phyloP scores from a whole-genome alignment of 352 stramenopile genomes.

The Phytophthora tentaculata region DNA sequence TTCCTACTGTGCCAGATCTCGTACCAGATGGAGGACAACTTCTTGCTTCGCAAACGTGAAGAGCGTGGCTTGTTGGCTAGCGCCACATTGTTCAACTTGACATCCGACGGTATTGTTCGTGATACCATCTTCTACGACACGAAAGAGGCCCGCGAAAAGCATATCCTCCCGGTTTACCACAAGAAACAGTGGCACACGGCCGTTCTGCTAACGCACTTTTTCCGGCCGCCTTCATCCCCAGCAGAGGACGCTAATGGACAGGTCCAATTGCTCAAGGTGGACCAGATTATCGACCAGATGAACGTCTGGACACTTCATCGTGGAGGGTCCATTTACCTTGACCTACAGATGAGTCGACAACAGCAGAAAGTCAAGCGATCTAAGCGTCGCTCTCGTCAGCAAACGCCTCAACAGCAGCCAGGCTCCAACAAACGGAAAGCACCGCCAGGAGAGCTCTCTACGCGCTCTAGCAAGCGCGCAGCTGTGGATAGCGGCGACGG shows the following conservation, averaged over 20 bases:
- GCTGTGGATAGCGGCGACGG: slow-evolving; percentile 35
- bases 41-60: slow-evolving; percentile 78
- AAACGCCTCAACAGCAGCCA: slow-evolving; percentile 19
- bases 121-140: slow-evolving; percentile 89
- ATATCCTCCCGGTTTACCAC: slow-evolving; percentile 84
- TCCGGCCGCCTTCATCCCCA: slow-evolving; percentile 70
- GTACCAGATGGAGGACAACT: slow-evolving; percentile 89
- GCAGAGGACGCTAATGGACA: slow-evolving; percentile 78
- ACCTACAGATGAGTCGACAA: slow-evolving; percentile 88
- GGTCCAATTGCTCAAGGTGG: slow-evolving; percentile 85
- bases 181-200: slow-evolving; percentile 89
- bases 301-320: slow-evolving; percentile 87
- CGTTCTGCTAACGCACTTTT: slow-evolving; percentile 86
- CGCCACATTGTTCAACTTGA: slow-evolving; percentile 85
- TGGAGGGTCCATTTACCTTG: slow-evolving; percentile 85
- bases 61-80: slow-evolving; percentile 83
- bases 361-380: slow-evolving; percentile 82
- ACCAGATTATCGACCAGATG: slow-evolving; percentile 90
- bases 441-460: slow-evolving; percentile 35
- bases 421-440: slow-evolving; percentile 56
- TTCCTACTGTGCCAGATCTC: slow-evolving; percentile 89
- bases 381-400: slow-evolving; percentile 46
- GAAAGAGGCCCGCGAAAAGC: slow-evolving; percentile 85
- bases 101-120: slow-evolving; percentile 85
- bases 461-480: slow-evolving; percentile 47